phyloP scores from a whole-genome alignment of 768 basidiomycete genomes.

The Auricularia heimuer region DNA sequence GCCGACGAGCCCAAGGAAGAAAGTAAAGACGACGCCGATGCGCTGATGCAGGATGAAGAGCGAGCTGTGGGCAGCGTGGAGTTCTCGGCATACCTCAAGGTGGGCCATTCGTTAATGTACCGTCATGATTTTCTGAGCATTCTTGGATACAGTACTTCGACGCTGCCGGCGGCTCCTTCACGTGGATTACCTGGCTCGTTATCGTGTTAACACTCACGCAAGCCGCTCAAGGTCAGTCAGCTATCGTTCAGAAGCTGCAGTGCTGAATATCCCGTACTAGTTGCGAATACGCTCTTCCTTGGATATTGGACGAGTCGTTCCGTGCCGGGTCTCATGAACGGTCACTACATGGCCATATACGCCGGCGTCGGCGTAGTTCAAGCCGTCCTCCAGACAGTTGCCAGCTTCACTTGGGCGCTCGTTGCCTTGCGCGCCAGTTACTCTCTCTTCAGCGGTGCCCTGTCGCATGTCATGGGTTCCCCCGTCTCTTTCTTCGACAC shows the following conservation, averaged over 20 bases:
- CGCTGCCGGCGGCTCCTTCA: constrained; percentile 33
- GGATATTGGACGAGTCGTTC: constrained; percentile 62
- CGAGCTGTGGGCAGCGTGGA: constrained; percentile 43
- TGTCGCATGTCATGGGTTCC: constrained; percentile 47
- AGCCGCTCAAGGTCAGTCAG: constrained; percentile 34
- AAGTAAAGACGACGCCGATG: constrained; percentile 22
- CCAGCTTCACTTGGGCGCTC: constrained; percentile 31
- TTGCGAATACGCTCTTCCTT: constrained; percentile 57
- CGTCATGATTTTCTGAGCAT: too few relatives aligned
- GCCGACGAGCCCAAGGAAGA: constrained; percentile 8
- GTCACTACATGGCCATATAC: constrained; percentile 57
- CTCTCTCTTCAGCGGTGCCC: constrained; percentile 38
- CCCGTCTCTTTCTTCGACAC: constrained; percentile 65
- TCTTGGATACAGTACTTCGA: constrained; percentile 29
- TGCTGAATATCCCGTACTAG: constrained; percentile 16
- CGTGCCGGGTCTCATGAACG: constrained; percentile 47
- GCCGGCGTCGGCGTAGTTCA: constrained; percentile 37
- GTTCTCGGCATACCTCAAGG: constrained; percentile 36
- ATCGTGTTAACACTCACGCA: constrained; percentile 38
- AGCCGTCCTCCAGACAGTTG: constrained; percentile 40
- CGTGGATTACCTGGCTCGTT: constrained; percentile 36
- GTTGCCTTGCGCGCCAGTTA: neutral
- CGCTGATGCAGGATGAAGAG: constrained; percentile 45
- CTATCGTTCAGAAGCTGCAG: neutral
- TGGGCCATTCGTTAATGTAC: neutral